Evolutionary conservation across 2,329 filamentous ascomycete genomes (phyloP).

Genomic region (Juglanconis oblonga): DNA sequence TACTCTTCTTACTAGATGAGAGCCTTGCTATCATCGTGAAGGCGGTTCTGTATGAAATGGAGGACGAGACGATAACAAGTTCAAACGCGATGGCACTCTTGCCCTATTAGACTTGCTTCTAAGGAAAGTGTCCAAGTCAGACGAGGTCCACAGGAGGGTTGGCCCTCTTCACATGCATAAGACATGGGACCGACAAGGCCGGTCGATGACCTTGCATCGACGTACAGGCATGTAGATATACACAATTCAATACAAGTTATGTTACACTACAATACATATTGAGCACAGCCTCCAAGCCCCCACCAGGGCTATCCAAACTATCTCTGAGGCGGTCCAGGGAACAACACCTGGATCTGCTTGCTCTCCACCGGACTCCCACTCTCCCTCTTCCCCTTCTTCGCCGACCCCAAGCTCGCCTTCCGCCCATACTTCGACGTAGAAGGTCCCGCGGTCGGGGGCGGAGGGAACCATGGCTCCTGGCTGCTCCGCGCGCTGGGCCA

Average conservation of each 20-base stretch:
- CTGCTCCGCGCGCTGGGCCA: constrained; percentile 11
- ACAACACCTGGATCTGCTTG: constrained; percentile 35
- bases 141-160: background rate
- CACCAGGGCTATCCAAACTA: background rate
- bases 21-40: no score
- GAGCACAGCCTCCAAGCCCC: background rate
- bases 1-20: no score
- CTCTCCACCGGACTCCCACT: constrained; percentile 33
- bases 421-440: constrained; percentile 1
- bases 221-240: background rate
- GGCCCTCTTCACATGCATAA: background rate
- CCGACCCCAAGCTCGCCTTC: background rate
- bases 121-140: no score
- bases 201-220: no score
- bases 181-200: no score
- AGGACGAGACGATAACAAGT: no score
- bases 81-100: no score
- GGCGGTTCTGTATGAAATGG: no score
- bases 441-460: constrained; percentile 19
- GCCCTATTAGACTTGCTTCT: no score
- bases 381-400: constrained; percentile 16
- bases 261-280: background rate
- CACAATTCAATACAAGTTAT: background rate
- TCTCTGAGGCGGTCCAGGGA: constrained; percentile 35
- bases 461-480: constrained; percentile 13